Evolutionary conservation across 75 land plant genomes (phyloP).

Genomic region (Selaginella moellendorffii): DNA sequence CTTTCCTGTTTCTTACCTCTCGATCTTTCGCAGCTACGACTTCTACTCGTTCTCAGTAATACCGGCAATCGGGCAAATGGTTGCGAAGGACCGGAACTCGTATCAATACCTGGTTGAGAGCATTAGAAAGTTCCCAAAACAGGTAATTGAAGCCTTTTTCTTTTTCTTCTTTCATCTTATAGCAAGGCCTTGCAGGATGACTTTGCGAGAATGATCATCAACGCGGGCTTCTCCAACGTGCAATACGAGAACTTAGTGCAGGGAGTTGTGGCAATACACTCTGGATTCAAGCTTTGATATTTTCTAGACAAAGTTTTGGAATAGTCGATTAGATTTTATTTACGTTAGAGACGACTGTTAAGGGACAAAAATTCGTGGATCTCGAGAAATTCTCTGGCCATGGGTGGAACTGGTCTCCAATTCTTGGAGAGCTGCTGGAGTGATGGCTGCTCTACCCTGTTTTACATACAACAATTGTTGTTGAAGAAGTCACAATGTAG

Average conservation of each 20-base stretch:
- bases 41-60: slow-evolving; percentile 73
- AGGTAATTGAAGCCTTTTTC: slow-evolving; percentile 19
- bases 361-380: too few species aligned
- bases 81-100: slow-evolving; percentile 72
- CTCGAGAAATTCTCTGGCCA: too few species aligned
- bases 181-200: too few species aligned
- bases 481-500: too few species aligned
- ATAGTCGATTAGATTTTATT: not conserved
- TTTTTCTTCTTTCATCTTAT: slow-evolving; percentile 6
- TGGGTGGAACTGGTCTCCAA: too few species aligned
- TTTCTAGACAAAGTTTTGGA: slow-evolving; percentile 12
- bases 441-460: too few species aligned
- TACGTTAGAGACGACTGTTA: slow-evolving; percentile 11
- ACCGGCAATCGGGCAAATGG: slow-evolving; percentile 72
- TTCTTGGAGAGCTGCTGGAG: too few species aligned
- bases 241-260: slow-evolving; percentile 90
- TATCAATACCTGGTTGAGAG: slow-evolving; percentile 95
- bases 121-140: slow-evolving; percentile 56
- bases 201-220: slow-evolving; percentile 71
- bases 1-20: not conserved
- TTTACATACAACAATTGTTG: too few species aligned
- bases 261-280: slow-evolving; percentile 91
- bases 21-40: slow-evolving; percentile 49
- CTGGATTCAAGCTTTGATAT: slow-evolving; percentile 67
- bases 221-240: slow-evolving; percentile 78